Evolutionary conservation across 2,329 filamentous ascomycete genomes (phyloP).

Genomic region (Trichoderma koningiopsis): DNA sequence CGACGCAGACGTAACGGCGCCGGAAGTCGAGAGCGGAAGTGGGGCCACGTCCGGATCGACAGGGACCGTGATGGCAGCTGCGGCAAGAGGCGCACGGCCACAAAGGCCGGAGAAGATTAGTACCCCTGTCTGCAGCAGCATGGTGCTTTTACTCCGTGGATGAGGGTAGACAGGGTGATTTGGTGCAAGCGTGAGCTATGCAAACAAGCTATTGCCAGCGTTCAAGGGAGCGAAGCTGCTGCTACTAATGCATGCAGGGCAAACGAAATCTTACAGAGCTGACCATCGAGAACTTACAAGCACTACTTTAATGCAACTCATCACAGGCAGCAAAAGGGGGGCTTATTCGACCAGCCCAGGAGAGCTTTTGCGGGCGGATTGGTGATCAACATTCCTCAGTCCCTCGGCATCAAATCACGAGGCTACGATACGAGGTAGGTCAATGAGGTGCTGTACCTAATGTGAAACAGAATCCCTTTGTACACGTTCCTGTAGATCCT

Average conservation of each 20-base stretch:
- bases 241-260: constrained; percentile 7
- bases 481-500: background rate
- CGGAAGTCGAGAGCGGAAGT: constrained; percentile 32
- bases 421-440: background rate
- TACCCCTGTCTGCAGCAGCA: background rate
- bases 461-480: background rate
- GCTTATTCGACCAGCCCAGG: background rate
- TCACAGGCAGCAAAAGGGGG: background rate
- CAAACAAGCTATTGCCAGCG: background rate
- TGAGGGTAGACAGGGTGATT: background rate
- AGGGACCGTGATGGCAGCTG: constrained; percentile 18
- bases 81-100: background rate
- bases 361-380: background rate
- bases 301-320: constrained; percentile 10
- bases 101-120: constrained; percentile 10
- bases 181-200: background rate
- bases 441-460: background rate
- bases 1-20: constrained; percentile 33
- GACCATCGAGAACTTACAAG: background rate
- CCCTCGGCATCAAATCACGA: constrained; percentile 11
- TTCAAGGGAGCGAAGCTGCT: background rate
- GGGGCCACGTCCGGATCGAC: constrained; percentile 31
- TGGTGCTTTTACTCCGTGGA: background rate
- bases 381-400: constrained; percentile 7
- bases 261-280: background rate